Evolutionary conservation across 1,284 basidiomycete genomes (phyloP).

Genomic region (Coriolopsis trogii): DNA sequence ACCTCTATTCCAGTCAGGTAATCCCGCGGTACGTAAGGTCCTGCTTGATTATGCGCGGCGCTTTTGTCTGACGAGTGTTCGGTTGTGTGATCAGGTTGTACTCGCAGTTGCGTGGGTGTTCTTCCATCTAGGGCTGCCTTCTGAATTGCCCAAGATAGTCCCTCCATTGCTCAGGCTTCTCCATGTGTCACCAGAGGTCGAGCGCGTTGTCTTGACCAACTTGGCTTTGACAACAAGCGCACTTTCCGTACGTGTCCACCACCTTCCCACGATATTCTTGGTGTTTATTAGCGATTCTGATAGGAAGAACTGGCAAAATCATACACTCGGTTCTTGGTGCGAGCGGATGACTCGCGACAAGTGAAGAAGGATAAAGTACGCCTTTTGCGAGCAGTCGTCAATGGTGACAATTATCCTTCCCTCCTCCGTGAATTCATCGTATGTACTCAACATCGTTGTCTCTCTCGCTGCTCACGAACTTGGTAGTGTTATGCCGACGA

Average conservation of each 20-base stretch:
- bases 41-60: too few relatives aligned
- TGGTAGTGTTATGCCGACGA: conserved; percentile 77
- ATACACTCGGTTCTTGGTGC: conserved; percentile 70
- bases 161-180: conserved; percentile 74
- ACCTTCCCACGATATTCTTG: background rate
- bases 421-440: conserved; percentile 85
- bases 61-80: background rate
- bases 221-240: conserved; percentile 64
- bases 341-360: conserved; percentile 62
- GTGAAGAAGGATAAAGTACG: conserved; percentile 78
- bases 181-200: conserved; percentile 65
- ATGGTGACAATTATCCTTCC: conserved; percentile 65
- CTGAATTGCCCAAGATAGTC: conserved; percentile 56
- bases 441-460: conserved; percentile 28
- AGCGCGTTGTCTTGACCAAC: conserved; percentile 74
- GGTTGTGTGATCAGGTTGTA: conserved; percentile 57
- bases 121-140: conserved; percentile 72
- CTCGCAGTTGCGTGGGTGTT: conserved; percentile 73
- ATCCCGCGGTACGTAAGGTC: conserved; percentile 76
- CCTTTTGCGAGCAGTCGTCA: conserved; percentile 67
- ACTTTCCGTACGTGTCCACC: conserved; percentile 65
- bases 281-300: background rate
- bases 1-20: conserved; percentile 82
- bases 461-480: background rate
- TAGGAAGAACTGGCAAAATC: conserved; percentile 54